Percentiles rank a stretch among this genome's conserved stretches.
These are phyloP conservation scores for Elaeis guineensis DNA, from an alignment of 176 grass and related monocot genomes.

Conservation along the genomic window DNA sequence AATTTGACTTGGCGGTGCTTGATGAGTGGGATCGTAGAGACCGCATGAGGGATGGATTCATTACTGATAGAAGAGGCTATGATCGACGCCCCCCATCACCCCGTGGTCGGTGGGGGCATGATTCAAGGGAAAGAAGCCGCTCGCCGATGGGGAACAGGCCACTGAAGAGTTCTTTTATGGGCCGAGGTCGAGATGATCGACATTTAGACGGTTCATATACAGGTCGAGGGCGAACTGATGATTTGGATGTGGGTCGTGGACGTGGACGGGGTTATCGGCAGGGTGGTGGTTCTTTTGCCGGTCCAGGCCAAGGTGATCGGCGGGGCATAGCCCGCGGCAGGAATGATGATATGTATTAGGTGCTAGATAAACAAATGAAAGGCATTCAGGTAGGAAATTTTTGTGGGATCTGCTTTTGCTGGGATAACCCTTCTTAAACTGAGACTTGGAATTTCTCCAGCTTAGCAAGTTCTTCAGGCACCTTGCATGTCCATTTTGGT, in stretches of 20 bases:
- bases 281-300: conserved; percentile 25
- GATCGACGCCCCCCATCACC: conserved; percentile 42
- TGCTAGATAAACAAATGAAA: not conserved
- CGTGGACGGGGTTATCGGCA: conserved; percentile 28
- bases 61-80: conserved; percentile 32
- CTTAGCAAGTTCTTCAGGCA: no score
- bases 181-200: conserved; percentile 32
- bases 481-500: no score
- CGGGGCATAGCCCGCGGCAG: conserved; percentile 32
- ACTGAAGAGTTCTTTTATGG: conserved; percentile 33
- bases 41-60: conserved; percentile 27
- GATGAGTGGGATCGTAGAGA: conserved; percentile 37
- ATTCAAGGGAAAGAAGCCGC: conserved; percentile 54
- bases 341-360: conserved; percentile 18
- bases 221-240: conserved; percentile 17
- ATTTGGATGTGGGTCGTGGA: conserved; percentile 24
- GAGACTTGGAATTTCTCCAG: no score
- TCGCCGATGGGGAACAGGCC: conserved; percentile 42
- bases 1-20: conserved; percentile 36
- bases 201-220: conserved; percentile 32
- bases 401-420: not conserved
- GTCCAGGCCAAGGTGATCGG: conserved; percentile 23
- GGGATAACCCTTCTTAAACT: not conserved
- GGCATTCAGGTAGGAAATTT: not conserved
- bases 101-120: conserved; percentile 28